Conservation (phyloP, 2,329 filamentous ascomycete species). For the Ophiostoma himal-ulmi region DNA sequence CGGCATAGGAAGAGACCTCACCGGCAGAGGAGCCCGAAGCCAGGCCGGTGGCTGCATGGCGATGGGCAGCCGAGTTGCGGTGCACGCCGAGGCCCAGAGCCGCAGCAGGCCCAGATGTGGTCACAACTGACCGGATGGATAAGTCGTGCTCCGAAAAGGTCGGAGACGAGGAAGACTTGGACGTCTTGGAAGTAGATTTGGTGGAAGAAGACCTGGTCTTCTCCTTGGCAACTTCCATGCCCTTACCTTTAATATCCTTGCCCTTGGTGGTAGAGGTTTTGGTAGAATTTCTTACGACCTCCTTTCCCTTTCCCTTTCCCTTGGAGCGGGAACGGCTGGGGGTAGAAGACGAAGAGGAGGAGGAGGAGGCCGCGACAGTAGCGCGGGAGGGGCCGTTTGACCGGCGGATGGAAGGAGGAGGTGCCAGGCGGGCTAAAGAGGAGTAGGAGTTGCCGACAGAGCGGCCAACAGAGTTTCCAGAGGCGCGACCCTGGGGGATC, state of each 20-base stretch:
- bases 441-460: neutral
- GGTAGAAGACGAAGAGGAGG: neutral
- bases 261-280: neutral
- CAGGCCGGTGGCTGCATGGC: too few relatives aligned
- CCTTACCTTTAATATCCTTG: neutral
- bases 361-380: neutral
- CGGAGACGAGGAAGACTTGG: neutral
- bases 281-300: neutral
- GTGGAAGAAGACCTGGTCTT: too few relatives aligned
- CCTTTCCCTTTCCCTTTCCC: neutral
- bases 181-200: too few relatives aligned
- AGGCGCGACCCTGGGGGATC: neutral
- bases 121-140: too few relatives aligned
- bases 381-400: neutral
- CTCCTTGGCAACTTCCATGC: neutral
- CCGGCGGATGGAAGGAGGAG: neutral
- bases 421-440: neutral
- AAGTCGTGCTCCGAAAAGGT: neutral
- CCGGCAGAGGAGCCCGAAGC: too few relatives aligned
- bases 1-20: neutral
- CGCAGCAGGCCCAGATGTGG: too few relatives aligned
- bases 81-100: too few relatives aligned
- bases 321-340: neutral
- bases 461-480: neutral
- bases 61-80: too few relatives aligned